phyloP scores from a whole-genome alignment of 1,284 basidiomycete genomes.

The Lentinus polychrous region DNA sequence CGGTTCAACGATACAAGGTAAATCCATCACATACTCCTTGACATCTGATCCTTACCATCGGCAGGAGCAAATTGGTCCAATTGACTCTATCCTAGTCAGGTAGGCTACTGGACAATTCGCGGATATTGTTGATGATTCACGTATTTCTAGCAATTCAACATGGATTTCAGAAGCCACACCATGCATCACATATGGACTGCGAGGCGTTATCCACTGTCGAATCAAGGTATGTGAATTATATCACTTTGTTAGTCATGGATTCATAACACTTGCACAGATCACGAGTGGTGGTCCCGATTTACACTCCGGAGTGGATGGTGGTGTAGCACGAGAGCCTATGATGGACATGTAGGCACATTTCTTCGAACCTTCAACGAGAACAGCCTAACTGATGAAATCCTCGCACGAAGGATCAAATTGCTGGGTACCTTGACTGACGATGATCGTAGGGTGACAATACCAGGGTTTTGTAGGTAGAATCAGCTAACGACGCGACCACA shows the following conservation, averaged over 20 bases:
- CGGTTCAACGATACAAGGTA: slow-evolving; percentile 74
- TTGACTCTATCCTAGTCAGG: slow-evolving; percentile 86
- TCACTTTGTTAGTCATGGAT: neutral
- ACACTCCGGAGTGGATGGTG: slow-evolving; percentile 92
- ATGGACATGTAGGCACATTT: slow-evolving; percentile 65
- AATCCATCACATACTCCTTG: slow-evolving; percentile 10
- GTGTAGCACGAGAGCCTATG: slow-evolving; percentile 85
- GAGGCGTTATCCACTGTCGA: slow-evolving; percentile 86
- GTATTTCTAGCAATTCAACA: slow-evolving; percentile 73
- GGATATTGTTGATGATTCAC: neutral
- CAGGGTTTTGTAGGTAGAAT: slow-evolving; percentile 74
- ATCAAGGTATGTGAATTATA: slow-evolving; percentile 44
- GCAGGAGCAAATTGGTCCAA: slow-evolving; percentile 71
- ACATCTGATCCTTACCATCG: neutral
- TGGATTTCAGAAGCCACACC: slow-evolving; percentile 96
- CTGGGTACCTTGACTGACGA: slow-evolving; percentile 66
- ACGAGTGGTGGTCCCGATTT: slow-evolving; percentile 65
- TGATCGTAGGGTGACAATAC: slow-evolving; percentile 59
- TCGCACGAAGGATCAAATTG: slow-evolving; percentile 59
- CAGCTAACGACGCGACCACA: neutral
- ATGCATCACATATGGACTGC: slow-evolving; percentile 91
- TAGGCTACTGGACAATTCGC: slow-evolving; percentile 19
- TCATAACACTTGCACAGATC: slow-evolving; percentile 36
- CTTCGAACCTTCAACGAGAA: neutral
- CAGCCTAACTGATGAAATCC: slow-evolving; percentile 6